Evolutionary conservation across 495 filamentous ascomycete genomes (phyloP).

Genomic region (Hyaloscypha hepaticicola): DNA sequence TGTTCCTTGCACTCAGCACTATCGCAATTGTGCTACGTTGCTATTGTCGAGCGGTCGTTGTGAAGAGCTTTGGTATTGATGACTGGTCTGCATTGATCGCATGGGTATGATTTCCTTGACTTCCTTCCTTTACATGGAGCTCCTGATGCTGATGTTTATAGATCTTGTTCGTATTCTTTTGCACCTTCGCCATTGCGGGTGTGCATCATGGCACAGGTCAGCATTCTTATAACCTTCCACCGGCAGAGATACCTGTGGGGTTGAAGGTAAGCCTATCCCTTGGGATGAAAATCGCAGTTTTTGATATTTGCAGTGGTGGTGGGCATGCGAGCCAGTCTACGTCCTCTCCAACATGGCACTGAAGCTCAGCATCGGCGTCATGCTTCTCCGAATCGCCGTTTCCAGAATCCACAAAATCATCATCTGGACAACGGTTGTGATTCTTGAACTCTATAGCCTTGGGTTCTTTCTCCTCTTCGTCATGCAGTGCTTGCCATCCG

Average conservation of each 20-base stretch:
- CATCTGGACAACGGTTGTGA: conserved; percentile 33
- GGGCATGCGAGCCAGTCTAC: conserved; percentile 41
- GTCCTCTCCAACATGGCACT: conserved; percentile 35
- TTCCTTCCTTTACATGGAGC: background rate
- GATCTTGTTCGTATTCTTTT: conserved; percentile 26
- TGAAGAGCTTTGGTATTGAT: conserved; percentile 44
- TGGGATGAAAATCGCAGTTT: background rate
- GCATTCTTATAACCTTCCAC: conserved; percentile 17
- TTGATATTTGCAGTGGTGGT: conserved; percentile 29
- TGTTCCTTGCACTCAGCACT: conserved; percentile 36
- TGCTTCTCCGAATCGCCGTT: conserved; percentile 44
- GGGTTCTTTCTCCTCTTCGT: conserved; percentile 43
- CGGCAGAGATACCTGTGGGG: conserved; percentile 24
- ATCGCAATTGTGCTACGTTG: conserved; percentile 37
- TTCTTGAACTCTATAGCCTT: conserved; percentile 34
- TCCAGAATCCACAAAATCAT: conserved; percentile 39
- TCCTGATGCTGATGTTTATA: conserved; percentile 12
- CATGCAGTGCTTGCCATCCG: conserved; percentile 44
- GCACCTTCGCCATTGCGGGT: conserved; percentile 23
- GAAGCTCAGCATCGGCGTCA: conserved; percentile 45
- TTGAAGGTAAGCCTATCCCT: conserved; percentile 23
- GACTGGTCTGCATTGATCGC: conserved; percentile 37
- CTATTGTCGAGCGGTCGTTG: conserved; percentile 40
- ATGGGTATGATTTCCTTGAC: conserved; percentile 16
- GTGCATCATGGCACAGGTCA: conserved; percentile 30